A percentile compares a stretch with the other conserved stretches of the same genome.
These are phyloP conservation scores for Theileria luwenshuni DNA, from an alignment of 169 alveolate genomes.

Conservation along the genomic window DNA sequence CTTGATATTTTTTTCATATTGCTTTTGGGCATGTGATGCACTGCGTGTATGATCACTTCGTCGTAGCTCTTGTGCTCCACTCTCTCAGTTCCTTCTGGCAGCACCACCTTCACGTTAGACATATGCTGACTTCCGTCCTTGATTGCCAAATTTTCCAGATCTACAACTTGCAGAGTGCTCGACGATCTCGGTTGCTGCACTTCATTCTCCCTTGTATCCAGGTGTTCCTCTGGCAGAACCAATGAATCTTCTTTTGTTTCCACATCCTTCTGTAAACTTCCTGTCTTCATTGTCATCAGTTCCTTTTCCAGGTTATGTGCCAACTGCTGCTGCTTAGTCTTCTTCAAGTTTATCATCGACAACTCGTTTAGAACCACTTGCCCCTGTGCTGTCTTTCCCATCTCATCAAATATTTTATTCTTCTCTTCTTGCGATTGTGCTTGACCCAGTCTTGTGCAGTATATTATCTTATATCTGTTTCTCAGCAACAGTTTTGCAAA, in stretches of 20 bases:
- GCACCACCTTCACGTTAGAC: constrained; percentile 87
- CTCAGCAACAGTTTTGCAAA: constrained; percentile 85
- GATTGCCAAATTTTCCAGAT: constrained; percentile 81
- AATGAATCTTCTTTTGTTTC: constrained; percentile 26
- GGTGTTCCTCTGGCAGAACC: constrained; percentile 6
- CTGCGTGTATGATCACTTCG: constrained; percentile 78
- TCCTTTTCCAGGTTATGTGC: constrained; percentile 80
- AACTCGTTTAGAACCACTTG: constrained; percentile 84
- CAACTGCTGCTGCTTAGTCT: constrained; percentile 79
- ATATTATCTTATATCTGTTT: constrained; percentile 89
- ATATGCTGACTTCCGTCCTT: constrained; percentile 87
- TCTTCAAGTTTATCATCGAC: constrained; percentile 71
- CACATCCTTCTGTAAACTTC: constrained; percentile 1
- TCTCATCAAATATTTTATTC: constrained; percentile 77
- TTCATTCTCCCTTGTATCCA: constrained; percentile 3
- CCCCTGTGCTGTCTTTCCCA: constrained; percentile 85
- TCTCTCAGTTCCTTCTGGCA: constrained; percentile 92
- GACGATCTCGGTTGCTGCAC: constrained; percentile 13
- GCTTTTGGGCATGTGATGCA: constrained; percentile 66
- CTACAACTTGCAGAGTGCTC: constrained; percentile 39
- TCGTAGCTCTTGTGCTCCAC: constrained; percentile 86
- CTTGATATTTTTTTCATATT: constrained; percentile 72
- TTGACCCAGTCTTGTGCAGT: constrained; percentile 90
- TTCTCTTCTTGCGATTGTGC: constrained; percentile 91
- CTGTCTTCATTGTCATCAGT: constrained; percentile 73